Evolutionary conservation across 192 early-diverging fungal genomes (phyloP).

Genomic region (Polychytrium aggregatum): DNA sequence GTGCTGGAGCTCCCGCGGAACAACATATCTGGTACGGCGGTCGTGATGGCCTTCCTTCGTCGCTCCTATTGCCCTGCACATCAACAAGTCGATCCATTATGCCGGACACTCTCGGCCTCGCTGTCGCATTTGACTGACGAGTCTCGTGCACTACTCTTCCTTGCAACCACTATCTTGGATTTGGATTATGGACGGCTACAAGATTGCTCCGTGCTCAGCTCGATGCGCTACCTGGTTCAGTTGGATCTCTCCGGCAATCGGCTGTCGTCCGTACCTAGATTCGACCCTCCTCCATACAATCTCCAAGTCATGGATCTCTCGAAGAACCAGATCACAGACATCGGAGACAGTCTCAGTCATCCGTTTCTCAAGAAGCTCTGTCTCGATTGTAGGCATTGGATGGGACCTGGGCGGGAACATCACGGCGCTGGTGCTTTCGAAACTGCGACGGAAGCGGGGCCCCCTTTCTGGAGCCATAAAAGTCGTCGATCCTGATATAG

Average conservation of each 20-base stretch:
- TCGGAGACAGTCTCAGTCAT: constrained; percentile 25
- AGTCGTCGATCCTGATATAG: too few relatives aligned
- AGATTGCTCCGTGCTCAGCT: constrained; percentile 22
- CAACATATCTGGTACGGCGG: constrained; percentile 19
- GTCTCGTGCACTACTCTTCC: neutral
- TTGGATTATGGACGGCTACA: neutral
- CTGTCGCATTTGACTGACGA: constrained; percentile 1
- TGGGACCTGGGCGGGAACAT: constrained; percentile 12
- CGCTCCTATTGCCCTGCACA: too few relatives aligned
- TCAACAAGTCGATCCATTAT: too few relatives aligned
- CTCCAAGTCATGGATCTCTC: constrained; percentile 41
- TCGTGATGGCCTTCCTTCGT: too few relatives aligned
- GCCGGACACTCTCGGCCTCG: too few relatives aligned
- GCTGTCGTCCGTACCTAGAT: constrained; percentile 17
- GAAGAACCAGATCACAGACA: constrained; percentile 30
- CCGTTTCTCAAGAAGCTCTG: constrained; percentile 27
- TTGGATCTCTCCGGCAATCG: constrained; percentile 42
- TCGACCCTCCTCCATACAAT: constrained; percentile 34
- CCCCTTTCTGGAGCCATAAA: too few relatives aligned
- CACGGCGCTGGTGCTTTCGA: too few relatives aligned
- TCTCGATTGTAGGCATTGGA: constrained; percentile 25
- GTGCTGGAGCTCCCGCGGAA: constrained; percentile 36
- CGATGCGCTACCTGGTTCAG: constrained; percentile 29
- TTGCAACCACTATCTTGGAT: neutral
- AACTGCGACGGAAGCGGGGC: too few relatives aligned